Evolutionary conservation across 495 filamentous ascomycete species (phyloP).

Genomic region (Aspergillus kassunensis): DNA sequence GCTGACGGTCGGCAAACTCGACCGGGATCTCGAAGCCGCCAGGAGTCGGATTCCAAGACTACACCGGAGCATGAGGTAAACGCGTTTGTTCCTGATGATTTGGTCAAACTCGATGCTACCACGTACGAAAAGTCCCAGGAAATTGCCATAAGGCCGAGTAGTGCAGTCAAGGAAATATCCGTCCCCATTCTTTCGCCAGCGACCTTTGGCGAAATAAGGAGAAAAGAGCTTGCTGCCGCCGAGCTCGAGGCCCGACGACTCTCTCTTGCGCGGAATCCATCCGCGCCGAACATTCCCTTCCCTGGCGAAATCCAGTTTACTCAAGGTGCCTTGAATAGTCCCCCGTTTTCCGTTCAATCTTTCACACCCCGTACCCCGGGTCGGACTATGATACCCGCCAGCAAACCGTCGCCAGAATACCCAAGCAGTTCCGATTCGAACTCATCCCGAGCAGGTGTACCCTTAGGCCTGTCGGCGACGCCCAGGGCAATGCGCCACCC

Average conservation of each 20-base stretch:
- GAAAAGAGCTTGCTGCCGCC: slow-evolving; percentile 75
- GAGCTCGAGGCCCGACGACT: slow-evolving; percentile 83
- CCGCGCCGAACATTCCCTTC: slow-evolving; percentile 73
- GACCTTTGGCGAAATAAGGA: slow-evolving; percentile 37
- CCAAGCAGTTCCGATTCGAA: slow-evolving; percentile 42
- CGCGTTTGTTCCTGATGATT: neutral
- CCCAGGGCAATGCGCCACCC: slow-evolving; percentile 81
- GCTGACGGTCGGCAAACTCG: slow-evolving; percentile 42
- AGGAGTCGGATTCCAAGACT: slow-evolving; percentile 26
- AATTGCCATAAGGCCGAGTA: slow-evolving; percentile 12
- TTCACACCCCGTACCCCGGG: slow-evolving; percentile 44
- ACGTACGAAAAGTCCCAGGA: slow-evolving; percentile 20
- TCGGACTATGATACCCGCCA: slow-evolving; percentile 26
- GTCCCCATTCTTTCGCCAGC: slow-evolving; percentile 26
- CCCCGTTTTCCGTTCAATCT: slow-evolving; percentile 31
- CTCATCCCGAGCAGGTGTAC: slow-evolving; percentile 38
- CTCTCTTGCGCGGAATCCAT: slow-evolving; percentile 74
- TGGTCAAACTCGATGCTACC: neutral
- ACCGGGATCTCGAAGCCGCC: slow-evolving; percentile 48
- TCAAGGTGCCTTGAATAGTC: slow-evolving; percentile 32
- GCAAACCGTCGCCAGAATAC: slow-evolving; percentile 46
- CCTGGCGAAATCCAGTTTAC: slow-evolving; percentile 56
- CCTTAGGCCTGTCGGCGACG: slow-evolving; percentile 72
- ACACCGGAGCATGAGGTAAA: slow-evolving; percentile 13
- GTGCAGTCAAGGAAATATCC: slow-evolving; percentile 20